Evolutionary conservation across 225 moss, liverwort and hornwort genomes (phyloP), one percentile per base, ranked within the genome.

Genomic region (Physcomitrium patens): DNA sequence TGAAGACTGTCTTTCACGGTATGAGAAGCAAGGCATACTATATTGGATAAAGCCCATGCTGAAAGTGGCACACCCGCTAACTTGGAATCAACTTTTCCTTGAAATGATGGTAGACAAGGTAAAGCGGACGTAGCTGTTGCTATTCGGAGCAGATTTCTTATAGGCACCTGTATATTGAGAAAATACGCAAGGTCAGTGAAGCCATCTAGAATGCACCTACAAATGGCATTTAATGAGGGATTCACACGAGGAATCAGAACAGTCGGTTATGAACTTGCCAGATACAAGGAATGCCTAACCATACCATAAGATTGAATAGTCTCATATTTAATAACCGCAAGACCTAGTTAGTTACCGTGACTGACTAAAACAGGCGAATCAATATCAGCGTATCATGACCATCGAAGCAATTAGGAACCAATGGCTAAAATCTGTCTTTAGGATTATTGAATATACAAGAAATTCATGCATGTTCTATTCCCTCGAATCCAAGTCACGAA

Each of bases 21-120:
- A 68, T 77, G 81, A 14, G 91, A 87, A 60, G 91, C 92, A 79
- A 95, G 80, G 71, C 87, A 82, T 13, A 95, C 91, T 54, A 92
- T 54, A 81, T 95, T 95, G 37, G 89, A 84, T 68, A 95, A 80
- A 59, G 92, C 92, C 94, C 94, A 95, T 54, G 90, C 71, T 76
- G 94, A 91, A 64, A 81, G 77, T 60, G 92, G 94, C 70, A 89
- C 77, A 27, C 82, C 80, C 63, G 79, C 76, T 61, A 87, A 65
- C 66, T 92, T 83, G 58, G 72, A 76, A 67, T 89, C 90, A 72
- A 81, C 86, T 84, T 89, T 84, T 63, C 82, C 82, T 76, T 77
- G 63, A 71, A 81, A 85, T 44, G 73, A 77, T 20, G 77, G 71
- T 59, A 78, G 53, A 56, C 69, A 77, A 63, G 85, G 73, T 46